A percentile compares a stretch with the other conserved stretches of the same genome.
Conservation (phyloP, 2,329 filamentous ascomycete genomes). For the Verticillium isaacii region DNA sequence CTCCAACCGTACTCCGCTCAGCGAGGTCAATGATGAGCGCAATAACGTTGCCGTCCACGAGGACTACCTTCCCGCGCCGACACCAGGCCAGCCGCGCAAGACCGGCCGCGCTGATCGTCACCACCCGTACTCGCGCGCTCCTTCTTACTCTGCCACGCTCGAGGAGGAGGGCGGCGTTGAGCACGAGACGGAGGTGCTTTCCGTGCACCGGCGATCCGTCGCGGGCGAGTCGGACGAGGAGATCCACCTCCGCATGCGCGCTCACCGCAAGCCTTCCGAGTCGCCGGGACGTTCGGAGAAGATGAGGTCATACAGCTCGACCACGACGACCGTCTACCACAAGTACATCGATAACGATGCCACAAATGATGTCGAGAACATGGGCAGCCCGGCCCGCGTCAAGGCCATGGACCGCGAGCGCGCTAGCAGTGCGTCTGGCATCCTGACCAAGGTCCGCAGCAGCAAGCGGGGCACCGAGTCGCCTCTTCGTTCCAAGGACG, state of each 20-base stretch:
- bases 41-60: conserved; percentile 67
- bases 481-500: conserved; percentile 47
- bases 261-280: conserved; percentile 57
- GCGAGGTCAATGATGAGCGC: conserved; percentile 83
- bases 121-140: conserved; percentile 63
- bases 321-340: conserved; percentile 64
- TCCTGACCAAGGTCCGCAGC: conserved; percentile 61
- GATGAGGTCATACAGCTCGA: conserved; percentile 69
- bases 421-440: conserved; percentile 48
- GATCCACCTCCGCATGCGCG: conserved; percentile 68
- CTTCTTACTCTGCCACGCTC: conserved; percentile 36
- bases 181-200: conserved; percentile 56
- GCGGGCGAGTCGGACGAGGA: conserved; percentile 77
- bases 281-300: conserved; percentile 59
- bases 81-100: conserved; percentile 92
- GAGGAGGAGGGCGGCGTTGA: conserved; percentile 44
- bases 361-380: conserved; percentile 68
- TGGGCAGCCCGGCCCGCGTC: conserved; percentile 42
- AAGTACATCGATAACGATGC: conserved; percentile 59
- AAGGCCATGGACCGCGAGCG: conserved; percentile 52
- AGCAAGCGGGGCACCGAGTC: conserved; percentile 51
- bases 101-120: conserved; percentile 73
- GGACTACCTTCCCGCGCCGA: conserved; percentile 90
- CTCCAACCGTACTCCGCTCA: conserved; percentile 78
- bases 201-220: conserved; percentile 56